Evolutionary conservation across 352 stramenopile genomes (phyloP).

Genomic region (Pythium phragmitis): DNA sequence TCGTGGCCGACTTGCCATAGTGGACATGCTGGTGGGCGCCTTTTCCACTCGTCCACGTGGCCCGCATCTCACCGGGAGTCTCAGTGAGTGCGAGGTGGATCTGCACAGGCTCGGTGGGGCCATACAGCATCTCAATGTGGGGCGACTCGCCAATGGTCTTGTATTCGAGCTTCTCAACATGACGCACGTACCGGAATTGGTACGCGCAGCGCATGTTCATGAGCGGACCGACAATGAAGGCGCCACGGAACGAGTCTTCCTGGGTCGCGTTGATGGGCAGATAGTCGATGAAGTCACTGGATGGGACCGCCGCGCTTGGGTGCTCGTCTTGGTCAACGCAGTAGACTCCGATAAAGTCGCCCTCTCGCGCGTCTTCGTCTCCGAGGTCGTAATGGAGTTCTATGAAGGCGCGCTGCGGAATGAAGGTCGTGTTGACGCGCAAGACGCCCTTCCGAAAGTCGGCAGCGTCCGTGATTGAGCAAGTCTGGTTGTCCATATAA

Average conservation of each 20-base stretch:
- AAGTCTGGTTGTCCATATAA: conserved; percentile 18
- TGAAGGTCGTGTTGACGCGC: conserved; percentile 38
- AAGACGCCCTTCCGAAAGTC: conserved; percentile 9
- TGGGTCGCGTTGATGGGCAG: conserved; percentile 20
- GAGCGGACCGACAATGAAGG: conserved; percentile 38
- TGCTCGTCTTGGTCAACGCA: conserved; percentile 34
- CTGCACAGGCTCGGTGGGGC: conserved; percentile 36
- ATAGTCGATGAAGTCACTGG: conserved; percentile 36
- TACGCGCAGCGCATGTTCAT: conserved; percentile 53
- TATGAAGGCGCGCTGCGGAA: conserved; percentile 29
- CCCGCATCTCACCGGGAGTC: conserved; percentile 33
- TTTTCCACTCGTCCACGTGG: conserved; percentile 38
- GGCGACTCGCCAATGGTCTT: conserved; percentile 25
- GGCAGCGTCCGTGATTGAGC: conserved; percentile 21
- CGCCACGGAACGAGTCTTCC: conserved; percentile 6
- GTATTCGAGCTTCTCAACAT: conserved; percentile 29
- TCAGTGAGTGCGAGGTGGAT: conserved; percentile 35
- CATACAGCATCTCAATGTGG: conserved; percentile 32
- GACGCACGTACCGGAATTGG: conserved; percentile 38
- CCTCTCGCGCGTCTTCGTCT: background rate
- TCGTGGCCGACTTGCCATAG: conserved; percentile 16
- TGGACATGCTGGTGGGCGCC: conserved; percentile 24
- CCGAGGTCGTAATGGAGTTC: conserved; percentile 25
- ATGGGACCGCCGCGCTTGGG: background rate
- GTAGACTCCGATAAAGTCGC: conserved; percentile 41